phyloP scores from a whole-genome alignment of 1,139 yeast species.

The Komagataea norvegica region DNA sequence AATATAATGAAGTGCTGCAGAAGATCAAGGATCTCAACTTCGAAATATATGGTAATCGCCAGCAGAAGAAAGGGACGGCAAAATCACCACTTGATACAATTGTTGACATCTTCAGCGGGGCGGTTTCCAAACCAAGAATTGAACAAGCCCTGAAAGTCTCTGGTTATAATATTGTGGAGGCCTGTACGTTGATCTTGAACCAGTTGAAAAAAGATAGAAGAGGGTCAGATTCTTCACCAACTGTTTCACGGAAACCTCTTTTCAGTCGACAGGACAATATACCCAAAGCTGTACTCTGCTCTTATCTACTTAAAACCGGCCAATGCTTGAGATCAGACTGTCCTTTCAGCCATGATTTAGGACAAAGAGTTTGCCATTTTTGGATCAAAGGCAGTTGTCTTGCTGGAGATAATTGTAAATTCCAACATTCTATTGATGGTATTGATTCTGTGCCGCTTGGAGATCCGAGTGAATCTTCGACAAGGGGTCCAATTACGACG shows the following conservation, averaged over 20 bases:
- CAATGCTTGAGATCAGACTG: constrained; percentile 40
- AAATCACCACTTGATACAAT: constrained; percentile 23
- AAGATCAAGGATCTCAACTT: constrained; percentile 18
- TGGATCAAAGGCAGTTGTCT: constrained; percentile 40
- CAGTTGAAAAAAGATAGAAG: constrained; percentile 19
- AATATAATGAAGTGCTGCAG: constrained; percentile 15
- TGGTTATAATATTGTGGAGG: constrained; percentile 24
- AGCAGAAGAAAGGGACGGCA: constrained; percentile 6
- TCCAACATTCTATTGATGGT: constrained; percentile 29
- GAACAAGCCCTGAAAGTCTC: constrained; percentile 22
- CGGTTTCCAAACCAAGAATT: constrained; percentile 18
- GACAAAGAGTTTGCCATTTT: constrained; percentile 36
- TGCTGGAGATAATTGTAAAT: constrained; percentile 36
- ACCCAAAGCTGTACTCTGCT: constrained; percentile 26
- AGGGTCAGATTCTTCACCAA: no score
- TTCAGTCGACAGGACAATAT: constrained; percentile 3
- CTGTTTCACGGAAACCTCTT: background rate
- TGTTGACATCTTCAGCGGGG: constrained; percentile 17
- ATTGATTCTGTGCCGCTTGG: background rate
- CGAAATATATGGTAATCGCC: constrained; percentile 18
- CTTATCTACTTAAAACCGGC: constrained; percentile 36
- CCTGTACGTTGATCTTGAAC: constrained; percentile 18
- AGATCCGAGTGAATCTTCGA: no score
- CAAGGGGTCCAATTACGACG: no score
- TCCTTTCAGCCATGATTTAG: constrained; percentile 38